phyloP scores from a whole-genome alignment of 768 basidiomycete species.

The Leccinum variicolor region DNA sequence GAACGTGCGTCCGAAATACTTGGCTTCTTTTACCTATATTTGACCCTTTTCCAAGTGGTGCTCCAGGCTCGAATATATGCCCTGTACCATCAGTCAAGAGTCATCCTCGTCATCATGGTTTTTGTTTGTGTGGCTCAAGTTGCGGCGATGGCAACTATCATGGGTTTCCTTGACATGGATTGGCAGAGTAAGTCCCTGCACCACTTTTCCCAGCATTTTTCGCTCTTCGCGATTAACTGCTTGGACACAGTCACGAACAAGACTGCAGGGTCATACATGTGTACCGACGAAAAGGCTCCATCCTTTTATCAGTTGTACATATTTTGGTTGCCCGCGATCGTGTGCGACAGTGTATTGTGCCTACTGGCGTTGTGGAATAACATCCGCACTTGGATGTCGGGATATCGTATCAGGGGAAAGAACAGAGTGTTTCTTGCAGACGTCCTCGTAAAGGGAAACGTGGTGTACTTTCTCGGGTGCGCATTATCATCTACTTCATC shows the following conservation, averaged over 20 bases:
- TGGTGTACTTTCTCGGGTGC: conserved; percentile 2
- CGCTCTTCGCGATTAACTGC: neutral
- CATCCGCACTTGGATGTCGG: neutral
- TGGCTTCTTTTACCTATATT: neutral
- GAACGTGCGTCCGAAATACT: neutral
- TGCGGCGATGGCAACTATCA: conserved; percentile 2
- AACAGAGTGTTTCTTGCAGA: neutral
- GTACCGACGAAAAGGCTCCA: neutral
- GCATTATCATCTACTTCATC: neutral
- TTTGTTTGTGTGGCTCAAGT: conserved; percentile 7
- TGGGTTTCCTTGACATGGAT: conserved; percentile 5
- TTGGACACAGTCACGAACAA: neutral
- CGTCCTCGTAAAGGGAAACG: neutral
- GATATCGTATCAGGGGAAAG: neutral
- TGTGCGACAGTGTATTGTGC: conserved; percentile 3
- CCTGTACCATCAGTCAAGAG: conserved; percentile 5
- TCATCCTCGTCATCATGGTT: conserved; percentile 4
- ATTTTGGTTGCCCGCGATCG: conserved; percentile 9
- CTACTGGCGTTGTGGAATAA: conserved; percentile 4
- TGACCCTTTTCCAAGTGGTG: conserved; percentile 5
- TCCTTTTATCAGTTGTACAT: conserved; percentile 1
- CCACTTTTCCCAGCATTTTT: neutral
- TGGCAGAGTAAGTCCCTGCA: neutral
- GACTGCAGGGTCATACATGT: neutral
- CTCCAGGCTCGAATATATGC: conserved; percentile 14